Base-by-base conservation (phyloP, 2,329 filamentous ascomycete genomes). In the Diaporthe citrichinensis region DNA sequence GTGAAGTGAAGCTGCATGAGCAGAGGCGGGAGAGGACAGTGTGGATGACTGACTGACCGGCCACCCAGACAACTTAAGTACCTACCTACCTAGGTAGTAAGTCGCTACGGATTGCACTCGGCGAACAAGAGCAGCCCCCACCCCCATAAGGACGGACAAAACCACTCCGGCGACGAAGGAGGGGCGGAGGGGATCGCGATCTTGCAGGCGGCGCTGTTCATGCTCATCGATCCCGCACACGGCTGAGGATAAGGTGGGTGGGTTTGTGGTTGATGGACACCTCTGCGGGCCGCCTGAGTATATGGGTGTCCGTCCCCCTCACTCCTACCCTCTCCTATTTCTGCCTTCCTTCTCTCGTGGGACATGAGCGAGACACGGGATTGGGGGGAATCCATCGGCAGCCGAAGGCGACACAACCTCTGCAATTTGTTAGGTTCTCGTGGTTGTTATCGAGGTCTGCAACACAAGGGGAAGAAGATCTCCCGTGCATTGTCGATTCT, bases 201-300 rank as follows among this genome's bases (percentile, higher is more conserved):
- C 65, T 68, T 36, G 65, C 65, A 68, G 65, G 46, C 31, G 65
- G 46, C 46, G 65, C 25, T 68, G 14, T 25, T 53, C 9, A 68
- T 36, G 46, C 46, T 53, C 46, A 39, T 17, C 25, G 46, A 39
- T 68, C 31, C 46, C 20, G 44, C 44, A 36, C 62, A 51, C 46
- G 49, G 46, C 31, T 53, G 44, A 68, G 62, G n/a, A 53, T 20
- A 34, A 5, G 23, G 31, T 36, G 62, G 7, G 46, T 10, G 28
- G 25, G 4, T 46, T 17, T 68, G 46, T 36, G 65, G 34, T 10
- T 53, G 31, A 53, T 20, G 46, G 34, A 7, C 44, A 20, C n/a
- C 44, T 68, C 23, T 51, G 31, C 28, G 31, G 62, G 44, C 28
- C 51, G 46, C 46, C 49, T 34, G 41, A 25, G 10, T 51, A 28